Conservation (phyloP, 192 early-diverging fungal species). For the Podochytrium sp. region DNA sequence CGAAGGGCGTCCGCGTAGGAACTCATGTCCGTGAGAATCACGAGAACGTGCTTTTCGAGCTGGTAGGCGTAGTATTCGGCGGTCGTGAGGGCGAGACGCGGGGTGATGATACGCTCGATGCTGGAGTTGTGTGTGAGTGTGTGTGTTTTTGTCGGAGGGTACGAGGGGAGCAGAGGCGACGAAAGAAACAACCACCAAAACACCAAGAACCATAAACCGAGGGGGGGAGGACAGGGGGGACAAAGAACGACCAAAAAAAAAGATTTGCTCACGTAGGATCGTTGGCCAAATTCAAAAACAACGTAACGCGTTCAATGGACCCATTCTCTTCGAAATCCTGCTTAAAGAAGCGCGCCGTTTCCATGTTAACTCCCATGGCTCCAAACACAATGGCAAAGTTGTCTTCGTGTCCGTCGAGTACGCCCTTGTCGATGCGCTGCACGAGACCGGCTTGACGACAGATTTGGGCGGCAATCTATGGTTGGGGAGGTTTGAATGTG, state of each 20-base stretch:
- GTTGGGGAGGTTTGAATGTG: neutral
- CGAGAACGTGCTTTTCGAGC: conserved; percentile 98
- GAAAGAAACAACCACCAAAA: neutral
- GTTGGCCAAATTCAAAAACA: conserved; percentile 99
- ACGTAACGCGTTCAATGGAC: conserved; percentile 95
- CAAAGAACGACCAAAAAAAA: neutral
- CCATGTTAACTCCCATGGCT: conserved; percentile 99
- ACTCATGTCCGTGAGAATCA: conserved; percentile 99
- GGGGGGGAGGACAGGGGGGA: neutral
- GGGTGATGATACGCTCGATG: conserved; percentile 99
- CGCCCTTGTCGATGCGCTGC: conserved; percentile 87
- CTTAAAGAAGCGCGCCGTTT: conserved; percentile 99
- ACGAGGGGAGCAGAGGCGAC: neutral
- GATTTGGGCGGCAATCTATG: conserved; percentile 97
- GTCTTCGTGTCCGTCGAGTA: conserved; percentile 94
- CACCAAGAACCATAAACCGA: neutral
- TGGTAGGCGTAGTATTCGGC: conserved; percentile 99
- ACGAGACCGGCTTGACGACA: conserved; percentile 98
- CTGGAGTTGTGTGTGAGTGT: too few species aligned
- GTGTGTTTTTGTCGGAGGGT: too few species aligned
- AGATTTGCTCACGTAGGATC: conserved; percentile 82
- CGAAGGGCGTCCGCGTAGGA: conserved; percentile 99
- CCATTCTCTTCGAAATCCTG: conserved; percentile 99
- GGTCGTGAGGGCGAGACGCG: conserved; percentile 95
- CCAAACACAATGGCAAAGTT: conserved; percentile 99